A percentile compares a stretch with the other conserved stretches of the same genome.
phyloP scores from a whole-genome alignment of 2,329 filamentous ascomycete species.

The Lachnum nothofagi region DNA sequence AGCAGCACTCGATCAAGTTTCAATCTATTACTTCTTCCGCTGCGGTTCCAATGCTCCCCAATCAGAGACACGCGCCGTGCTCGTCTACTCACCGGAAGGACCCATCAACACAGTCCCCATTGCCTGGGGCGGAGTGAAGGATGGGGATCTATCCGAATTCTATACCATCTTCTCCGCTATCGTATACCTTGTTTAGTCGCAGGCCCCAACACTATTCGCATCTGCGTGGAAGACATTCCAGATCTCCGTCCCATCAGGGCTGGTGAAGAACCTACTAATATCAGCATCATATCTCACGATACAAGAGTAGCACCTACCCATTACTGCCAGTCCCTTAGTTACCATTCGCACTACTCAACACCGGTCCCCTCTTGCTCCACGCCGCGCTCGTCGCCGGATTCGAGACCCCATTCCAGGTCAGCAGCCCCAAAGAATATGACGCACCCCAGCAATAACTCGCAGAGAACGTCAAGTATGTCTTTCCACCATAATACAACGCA shows the following conservation, averaged over 20 bases:
- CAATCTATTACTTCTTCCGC: not conserved
- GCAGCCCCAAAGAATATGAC: slow-evolving; percentile 48
- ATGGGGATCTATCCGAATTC: slow-evolving; percentile 30
- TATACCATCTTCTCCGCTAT: slow-evolving; percentile 34
- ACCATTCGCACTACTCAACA: slow-evolving; percentile 47
- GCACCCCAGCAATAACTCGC: slow-evolving; percentile 54
- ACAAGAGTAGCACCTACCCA: slow-evolving; percentile 25
- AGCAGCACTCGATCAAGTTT: not conserved
- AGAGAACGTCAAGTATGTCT: slow-evolving; percentile 49
- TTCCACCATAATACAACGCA: slow-evolving; percentile 48
- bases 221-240: slow-evolving; percentile 56
- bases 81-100: slow-evolving; percentile 33
- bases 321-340: slow-evolving; percentile 48
- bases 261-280: slow-evolving; percentile 47
- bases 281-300: too few relatives aligned
- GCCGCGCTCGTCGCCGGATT: slow-evolving; percentile 41
- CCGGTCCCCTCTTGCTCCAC: slow-evolving; percentile 47
- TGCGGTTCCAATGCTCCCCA: too few relatives aligned
- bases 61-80: not conserved
- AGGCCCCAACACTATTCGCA: slow-evolving; percentile 43
- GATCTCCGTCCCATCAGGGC: slow-evolving; percentile 48
- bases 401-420: slow-evolving; percentile 48
- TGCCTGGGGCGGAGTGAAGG: slow-evolving; percentile 41
- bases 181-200: slow-evolving; percentile 50
- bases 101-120: slow-evolving; percentile 33